phyloP scores from a whole-genome alignment of 768 basidiomycete genomes.

The Brasilioporus rufonigricans region DNA sequence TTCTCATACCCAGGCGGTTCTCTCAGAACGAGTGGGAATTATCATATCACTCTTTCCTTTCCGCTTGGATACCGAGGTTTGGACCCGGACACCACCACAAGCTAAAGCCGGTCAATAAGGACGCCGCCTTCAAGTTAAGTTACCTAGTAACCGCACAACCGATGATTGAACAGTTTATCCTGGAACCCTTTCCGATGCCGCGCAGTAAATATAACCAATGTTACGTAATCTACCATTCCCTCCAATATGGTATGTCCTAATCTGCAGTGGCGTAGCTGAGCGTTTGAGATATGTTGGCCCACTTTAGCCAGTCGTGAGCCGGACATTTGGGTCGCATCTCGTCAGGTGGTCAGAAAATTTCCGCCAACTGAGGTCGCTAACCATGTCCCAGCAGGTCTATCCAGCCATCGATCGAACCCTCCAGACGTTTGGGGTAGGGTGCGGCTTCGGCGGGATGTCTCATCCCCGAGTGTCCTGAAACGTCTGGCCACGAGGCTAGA shows the following conservation, averaged over 20 bases:
- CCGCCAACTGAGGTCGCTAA: slow-evolving; percentile 2
- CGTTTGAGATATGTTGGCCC: background rate
- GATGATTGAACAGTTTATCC: background rate
- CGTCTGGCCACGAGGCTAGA: background rate
- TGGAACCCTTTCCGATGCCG: background rate
- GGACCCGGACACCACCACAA: background rate
- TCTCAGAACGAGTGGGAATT: background rate
- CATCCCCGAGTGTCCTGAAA: background rate
- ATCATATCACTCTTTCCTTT: background rate
- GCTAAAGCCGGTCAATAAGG: background rate
- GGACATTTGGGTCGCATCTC: background rate
- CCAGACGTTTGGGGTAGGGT: background rate
- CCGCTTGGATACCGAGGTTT: background rate
- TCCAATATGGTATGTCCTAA: background rate
- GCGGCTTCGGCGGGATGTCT: background rate
- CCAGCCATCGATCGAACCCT: background rate
- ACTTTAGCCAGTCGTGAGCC: background rate
- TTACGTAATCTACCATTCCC: background rate
- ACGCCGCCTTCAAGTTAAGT: background rate
- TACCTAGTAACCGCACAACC: background rate
- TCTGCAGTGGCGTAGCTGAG: background rate
- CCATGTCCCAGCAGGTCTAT: background rate
- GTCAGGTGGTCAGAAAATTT: background rate
- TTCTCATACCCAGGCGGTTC: background rate
- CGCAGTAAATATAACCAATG: background rate